phyloP scores from a whole-genome alignment of 1,139 yeast species.

The Geotrichum fermentans region DNA sequence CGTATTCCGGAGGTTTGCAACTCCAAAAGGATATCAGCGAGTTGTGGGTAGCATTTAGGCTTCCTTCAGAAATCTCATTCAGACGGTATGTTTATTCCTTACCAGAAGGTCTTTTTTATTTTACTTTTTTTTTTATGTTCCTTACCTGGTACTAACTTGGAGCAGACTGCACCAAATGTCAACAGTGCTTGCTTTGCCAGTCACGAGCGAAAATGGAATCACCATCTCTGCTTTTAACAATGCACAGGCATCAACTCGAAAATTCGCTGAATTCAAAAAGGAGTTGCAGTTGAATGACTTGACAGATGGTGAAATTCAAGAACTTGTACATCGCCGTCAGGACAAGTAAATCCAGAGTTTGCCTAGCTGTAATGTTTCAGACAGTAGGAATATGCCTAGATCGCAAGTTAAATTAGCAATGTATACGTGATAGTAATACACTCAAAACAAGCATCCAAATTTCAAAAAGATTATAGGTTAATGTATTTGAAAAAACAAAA shows the following conservation, averaged over 20 bases:
- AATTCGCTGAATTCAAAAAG: constrained; percentile 25
- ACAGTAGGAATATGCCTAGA: too few relatives aligned
- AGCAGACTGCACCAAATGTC: constrained; percentile 10
- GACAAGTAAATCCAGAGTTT: background rate
- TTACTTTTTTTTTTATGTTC: background rate
- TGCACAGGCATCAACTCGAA: background rate
- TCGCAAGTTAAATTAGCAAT: too few relatives aligned
- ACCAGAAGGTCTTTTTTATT: background rate
- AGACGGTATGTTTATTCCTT: constrained; percentile 3
- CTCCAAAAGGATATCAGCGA: constrained; percentile 48
- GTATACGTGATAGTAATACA: too few relatives aligned
- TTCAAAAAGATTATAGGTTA: background rate
- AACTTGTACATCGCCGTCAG: constrained; percentile 12
- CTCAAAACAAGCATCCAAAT: too few relatives aligned
- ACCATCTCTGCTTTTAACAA: background rate
- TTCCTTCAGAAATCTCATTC: constrained; percentile 33
- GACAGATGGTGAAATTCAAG: constrained; percentile 34
- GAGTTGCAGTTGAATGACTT: constrained; percentile 27
- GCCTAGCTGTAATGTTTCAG: too few relatives aligned
- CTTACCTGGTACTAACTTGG: background rate
- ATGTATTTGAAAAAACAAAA: background rate
- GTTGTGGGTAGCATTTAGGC: constrained; percentile 34
- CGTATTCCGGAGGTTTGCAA: constrained; percentile 51
- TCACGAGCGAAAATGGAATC: background rate
- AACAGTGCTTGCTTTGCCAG: constrained; percentile 10